Percentiles rank a stretch among this genome's conserved stretches.
These are phyloP conservation scores for Tolypocladium inflatum DNA, from an alignment of 2,329 filamentous ascomycete species.

Conservation along the genomic window DNA sequence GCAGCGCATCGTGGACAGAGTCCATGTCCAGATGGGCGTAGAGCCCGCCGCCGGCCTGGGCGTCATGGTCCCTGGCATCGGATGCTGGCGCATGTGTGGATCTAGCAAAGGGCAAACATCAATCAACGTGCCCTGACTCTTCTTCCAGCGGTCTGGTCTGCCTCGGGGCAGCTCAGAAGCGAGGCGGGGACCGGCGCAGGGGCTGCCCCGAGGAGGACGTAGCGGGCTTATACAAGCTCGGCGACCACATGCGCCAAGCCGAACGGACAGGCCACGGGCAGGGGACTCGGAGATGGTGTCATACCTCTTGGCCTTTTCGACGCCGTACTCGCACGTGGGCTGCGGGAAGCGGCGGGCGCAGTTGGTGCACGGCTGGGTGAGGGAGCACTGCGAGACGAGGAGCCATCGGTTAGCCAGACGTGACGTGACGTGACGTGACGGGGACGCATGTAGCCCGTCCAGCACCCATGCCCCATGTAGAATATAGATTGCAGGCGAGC, in stretches of 20 bases:
- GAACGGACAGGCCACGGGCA: background rate
- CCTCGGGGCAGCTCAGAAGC: background rate
- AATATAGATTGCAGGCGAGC: background rate
- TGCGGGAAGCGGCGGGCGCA: constrained; percentile 42
- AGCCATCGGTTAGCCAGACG: background rate
- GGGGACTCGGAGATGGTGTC: background rate
- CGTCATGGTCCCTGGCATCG: constrained; percentile 8
- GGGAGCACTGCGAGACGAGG: constrained; percentile 34
- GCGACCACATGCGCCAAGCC: background rate
- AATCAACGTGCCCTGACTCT: background rate
- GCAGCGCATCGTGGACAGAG: constrained; percentile 22
- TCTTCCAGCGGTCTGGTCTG: background rate
- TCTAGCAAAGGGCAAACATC: background rate
- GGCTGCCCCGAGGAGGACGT: background rate
- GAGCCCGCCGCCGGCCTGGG: constrained; percentile 9
- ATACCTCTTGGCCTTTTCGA: constrained; percentile 14
- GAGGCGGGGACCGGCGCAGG: background rate
- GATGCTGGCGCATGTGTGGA: constrained; percentile 6
- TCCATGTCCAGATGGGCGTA: constrained; percentile 28
- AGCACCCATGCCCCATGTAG: background rate
- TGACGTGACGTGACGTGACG: too few relatives aligned
- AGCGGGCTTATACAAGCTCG: background rate
- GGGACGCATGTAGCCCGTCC: constrained; percentile 1
- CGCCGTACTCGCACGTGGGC: constrained; percentile 37
- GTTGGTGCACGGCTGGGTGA: constrained; percentile 43